phyloP scores from a whole-genome alignment of 768 basidiomycete species.

The Suillus brevipes region DNA sequence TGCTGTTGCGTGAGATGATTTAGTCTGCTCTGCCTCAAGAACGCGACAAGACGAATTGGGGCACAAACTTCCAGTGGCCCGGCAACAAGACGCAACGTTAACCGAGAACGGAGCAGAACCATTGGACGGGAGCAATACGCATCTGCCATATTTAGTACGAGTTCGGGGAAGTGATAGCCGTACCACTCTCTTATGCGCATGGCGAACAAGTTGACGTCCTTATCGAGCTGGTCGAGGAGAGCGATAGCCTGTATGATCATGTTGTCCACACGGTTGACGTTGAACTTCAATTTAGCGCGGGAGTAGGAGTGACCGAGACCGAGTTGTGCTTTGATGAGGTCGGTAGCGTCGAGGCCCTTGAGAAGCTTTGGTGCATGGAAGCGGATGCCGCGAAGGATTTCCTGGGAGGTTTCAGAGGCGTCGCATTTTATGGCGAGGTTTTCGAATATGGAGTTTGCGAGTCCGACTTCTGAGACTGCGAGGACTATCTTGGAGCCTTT shows the following conservation, averaged over 20 bases:
- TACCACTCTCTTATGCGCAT: constrained; percentile 99
- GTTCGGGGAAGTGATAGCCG: constrained; percentile 98
- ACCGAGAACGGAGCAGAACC: not conserved
- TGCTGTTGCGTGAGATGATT: not conserved
- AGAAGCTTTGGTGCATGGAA: constrained; percentile 88
- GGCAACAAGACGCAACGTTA: not conserved
- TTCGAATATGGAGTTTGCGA: constrained; percentile 78
- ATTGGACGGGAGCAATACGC: not conserved
- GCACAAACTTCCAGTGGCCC: not conserved
- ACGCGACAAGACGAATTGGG: not conserved
- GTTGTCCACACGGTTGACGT: constrained; percentile 94
- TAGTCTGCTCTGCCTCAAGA: not conserved
- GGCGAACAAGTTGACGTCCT: constrained; percentile 97
- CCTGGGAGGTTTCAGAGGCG: constrained; percentile 75
- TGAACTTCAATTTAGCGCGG: constrained; percentile 96
- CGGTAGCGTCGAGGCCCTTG: constrained; percentile 83
- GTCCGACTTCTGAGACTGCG: constrained; percentile 72
- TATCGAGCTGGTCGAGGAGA: constrained; percentile 97
- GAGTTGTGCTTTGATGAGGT: constrained; percentile 91
- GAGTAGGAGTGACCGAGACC: constrained; percentile 98
- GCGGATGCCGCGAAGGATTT: constrained; percentile 90
- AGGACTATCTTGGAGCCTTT: constrained; percentile 71
- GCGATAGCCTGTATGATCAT: constrained; percentile 99
- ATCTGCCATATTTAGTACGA: constrained; percentile 42
- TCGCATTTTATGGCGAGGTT: constrained; percentile 67